phyloP scores from a whole-genome alignment of 2,329 filamentous ascomycete species.

The Penicillium sclerotiorum region DNA sequence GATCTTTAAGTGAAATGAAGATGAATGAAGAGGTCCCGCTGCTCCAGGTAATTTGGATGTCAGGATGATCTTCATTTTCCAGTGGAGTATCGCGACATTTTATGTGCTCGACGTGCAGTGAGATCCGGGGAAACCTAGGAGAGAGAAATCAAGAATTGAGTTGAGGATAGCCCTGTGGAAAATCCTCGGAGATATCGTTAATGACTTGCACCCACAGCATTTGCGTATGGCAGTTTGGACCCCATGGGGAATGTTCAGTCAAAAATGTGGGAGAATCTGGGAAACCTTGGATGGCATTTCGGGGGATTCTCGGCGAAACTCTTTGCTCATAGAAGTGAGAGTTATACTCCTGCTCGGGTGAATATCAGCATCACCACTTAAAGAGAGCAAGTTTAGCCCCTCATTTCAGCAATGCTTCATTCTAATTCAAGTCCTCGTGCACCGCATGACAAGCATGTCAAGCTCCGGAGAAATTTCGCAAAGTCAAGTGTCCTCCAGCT shows the following conservation, averaged over 20 bases:
- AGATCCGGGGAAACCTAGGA: neutral
- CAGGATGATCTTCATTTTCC: neutral
- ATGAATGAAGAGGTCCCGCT: too few relatives aligned
- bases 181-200: neutral
- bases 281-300: too few relatives aligned
- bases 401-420: too few relatives aligned
- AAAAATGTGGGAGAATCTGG: neutral
- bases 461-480: neutral
- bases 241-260: neutral
- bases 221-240: neutral
- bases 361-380: neutral
- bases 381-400: too few relatives aligned
- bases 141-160: neutral
- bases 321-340: too few relatives aligned
- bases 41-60: constrained; percentile 3
- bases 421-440: neutral
- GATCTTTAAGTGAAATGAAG: neutral
- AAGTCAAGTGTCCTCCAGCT: neutral
- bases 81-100: neutral
- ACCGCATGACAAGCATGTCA: neutral
- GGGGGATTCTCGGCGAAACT: constrained; percentile 3
- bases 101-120: neutral
- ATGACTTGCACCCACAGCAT: neutral
- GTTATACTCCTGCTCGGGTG: too few relatives aligned
- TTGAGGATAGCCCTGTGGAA: neutral